These are phyloP conservation scores for Paramecium biaurelia DNA, from an alignment of 73 alveolate genomes.

Conservation along the genomic window DNA sequence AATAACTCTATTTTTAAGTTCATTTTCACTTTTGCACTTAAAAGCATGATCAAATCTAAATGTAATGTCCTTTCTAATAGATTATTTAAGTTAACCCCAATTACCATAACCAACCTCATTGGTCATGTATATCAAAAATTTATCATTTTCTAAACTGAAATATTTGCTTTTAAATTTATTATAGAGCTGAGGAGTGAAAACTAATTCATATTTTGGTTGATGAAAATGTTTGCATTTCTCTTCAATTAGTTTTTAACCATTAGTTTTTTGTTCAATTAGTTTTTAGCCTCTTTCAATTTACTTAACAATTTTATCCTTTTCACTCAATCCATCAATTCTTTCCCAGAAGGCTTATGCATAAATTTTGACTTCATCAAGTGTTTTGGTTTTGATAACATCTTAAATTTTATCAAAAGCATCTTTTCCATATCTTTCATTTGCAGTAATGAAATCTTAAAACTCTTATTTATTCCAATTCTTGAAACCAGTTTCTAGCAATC, in stretches of 20 bases:
- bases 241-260: conserved; percentile 70
- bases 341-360: conserved; percentile 93
- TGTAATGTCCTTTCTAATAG: conserved; percentile 84
- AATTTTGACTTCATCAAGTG: conserved; percentile 81
- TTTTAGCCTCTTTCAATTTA: conserved; percentile 92
- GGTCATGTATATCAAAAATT: conserved; percentile 83
- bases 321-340: conserved; percentile 87
- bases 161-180: conserved; percentile 77
- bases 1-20: conserved; percentile 94
- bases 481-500: conserved; percentile 78
- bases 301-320: conserved; percentile 86
- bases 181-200: conserved; percentile 52
- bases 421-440: conserved; percentile 74
- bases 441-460: conserved; percentile 77
- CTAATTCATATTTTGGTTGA: conserved; percentile 57
- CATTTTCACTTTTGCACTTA: conserved; percentile 92
- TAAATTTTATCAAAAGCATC: conserved; percentile 73
- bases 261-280: conserved; percentile 64
- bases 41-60: conserved; percentile 94
- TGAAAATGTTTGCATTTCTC: conserved; percentile 73
- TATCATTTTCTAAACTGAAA: conserved; percentile 83
- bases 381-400: conserved; percentile 78
- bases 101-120: conserved; percentile 93
- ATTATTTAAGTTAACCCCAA: conserved; percentile 91
- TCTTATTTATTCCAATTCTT: conserved; percentile 78